phyloP scores from a whole-genome alignment of 331 rosid genomes.

The Cydonia oblonga region DNA sequence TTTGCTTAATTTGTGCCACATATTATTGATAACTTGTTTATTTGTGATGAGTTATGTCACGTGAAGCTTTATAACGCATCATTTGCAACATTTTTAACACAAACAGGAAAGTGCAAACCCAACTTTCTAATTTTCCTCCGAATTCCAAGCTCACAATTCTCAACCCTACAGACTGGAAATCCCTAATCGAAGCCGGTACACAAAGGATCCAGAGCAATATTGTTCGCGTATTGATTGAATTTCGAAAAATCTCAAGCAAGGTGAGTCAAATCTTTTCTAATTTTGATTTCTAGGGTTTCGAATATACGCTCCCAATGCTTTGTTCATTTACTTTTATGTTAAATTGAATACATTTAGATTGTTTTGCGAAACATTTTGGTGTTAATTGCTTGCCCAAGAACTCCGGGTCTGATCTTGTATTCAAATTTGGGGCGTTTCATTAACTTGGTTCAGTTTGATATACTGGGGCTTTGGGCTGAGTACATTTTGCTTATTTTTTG shows the following conservation, averaged over 20 bases:
- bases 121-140: conserved; percentile 3
- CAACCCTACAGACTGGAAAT: not conserved
- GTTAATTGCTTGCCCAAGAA: not conserved
- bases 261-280: conserved; percentile 19
- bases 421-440: not conserved
- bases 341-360: not conserved
- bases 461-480: not conserved
- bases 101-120: conserved; percentile 19
- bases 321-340: not conserved
- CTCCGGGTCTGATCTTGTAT: not conserved
- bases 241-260: conserved; percentile 10
- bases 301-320: not conserved
- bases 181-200: not conserved
- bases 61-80: no score
- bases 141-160: conserved; percentile 1
- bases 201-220: not conserved
- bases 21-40: no score
- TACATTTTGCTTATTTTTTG: not conserved
- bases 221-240: not conserved
- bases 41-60: no score
- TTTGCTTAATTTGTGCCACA: no score
- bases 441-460: not conserved
- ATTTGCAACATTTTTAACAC: no score
- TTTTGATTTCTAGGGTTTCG: conserved; percentile 20
- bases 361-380: not conserved